phyloP scores from a whole-genome alignment of 2,329 filamentous ascomycete species.

The Ophioceras dolichostomum region DNA sequence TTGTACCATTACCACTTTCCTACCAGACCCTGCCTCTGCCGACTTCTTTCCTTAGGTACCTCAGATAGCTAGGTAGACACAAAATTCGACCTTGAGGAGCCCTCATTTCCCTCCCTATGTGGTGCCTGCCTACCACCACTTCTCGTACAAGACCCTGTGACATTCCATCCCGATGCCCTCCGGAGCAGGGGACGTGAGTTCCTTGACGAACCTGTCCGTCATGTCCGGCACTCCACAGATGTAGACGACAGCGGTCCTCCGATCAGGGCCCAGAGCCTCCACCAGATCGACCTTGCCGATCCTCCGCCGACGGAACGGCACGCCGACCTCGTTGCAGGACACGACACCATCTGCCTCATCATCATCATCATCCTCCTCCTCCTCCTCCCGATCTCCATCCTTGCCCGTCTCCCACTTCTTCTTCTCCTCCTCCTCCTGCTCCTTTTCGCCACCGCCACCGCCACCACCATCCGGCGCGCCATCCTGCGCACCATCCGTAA shows the following conservation, averaged over 20 bases:
- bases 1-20: too few species aligned
- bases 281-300: conserved; percentile 29
- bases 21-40: too few species aligned
- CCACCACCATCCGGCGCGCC: background rate
- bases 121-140: conserved; percentile 24
- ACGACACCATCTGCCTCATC: conserved; percentile 8
- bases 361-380: conserved; percentile 4
- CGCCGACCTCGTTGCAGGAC: conserved; percentile 8
- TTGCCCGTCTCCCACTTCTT: conserved; percentile 4
- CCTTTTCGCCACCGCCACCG: background rate
- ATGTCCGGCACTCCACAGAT: conserved; percentile 56
- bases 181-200: conserved; percentile 19
- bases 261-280: conserved; percentile 23
- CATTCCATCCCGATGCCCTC: conserved; percentile 13
- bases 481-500: conserved; percentile 16
- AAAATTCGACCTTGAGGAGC: too few species aligned
- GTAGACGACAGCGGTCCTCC: conserved; percentile 41
- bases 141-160: conserved; percentile 20
- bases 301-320: conserved; percentile 24
- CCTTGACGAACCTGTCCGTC: conserved; percentile 52
- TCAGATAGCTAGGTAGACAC: too few species aligned
- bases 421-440: background rate
- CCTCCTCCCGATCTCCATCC: background rate
- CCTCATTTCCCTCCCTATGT: too few species aligned
- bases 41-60: too few species aligned